phyloP scores from a whole-genome alignment of 1,284 basidiomycete genomes.

The Moniliophthora roreri region DNA sequence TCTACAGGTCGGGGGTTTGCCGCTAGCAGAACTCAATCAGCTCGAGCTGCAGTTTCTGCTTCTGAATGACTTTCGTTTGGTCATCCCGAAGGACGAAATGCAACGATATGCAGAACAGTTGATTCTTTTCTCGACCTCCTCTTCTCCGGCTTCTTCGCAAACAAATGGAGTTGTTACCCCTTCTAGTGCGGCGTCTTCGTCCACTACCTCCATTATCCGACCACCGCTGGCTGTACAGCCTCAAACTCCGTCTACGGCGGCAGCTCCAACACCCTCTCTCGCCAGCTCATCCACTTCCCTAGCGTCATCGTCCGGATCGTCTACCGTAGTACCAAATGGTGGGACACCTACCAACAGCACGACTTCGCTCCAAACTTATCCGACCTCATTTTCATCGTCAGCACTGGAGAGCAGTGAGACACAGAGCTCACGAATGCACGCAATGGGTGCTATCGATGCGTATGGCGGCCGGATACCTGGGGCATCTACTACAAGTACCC shows the following conservation, averaged over 20 bases:
- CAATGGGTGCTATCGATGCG: conserved; percentile 56
- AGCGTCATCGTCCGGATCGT: conserved; percentile 7
- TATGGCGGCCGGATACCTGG: conserved; percentile 37
- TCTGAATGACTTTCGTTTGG: conserved; percentile 92
- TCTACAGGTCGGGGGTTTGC: conserved; percentile 87
- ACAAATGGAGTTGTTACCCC: conserved; percentile 16
- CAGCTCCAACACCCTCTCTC: not conserved
- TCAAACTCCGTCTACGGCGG: not conserved
- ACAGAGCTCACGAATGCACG: conserved; percentile 29
- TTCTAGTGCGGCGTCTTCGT: conserved; percentile 16
- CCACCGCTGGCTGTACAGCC: not conserved
- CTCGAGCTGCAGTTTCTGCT: conserved; percentile 96
- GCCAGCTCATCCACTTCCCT: conserved; percentile 10
- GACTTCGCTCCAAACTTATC: not conserved
- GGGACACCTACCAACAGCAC: not conserved
- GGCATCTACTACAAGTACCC: conserved; percentile 21
- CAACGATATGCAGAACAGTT: conserved; percentile 94
- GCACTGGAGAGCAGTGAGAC: not conserved
- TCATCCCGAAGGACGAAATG: conserved; percentile 90
- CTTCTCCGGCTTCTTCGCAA: conserved; percentile 20
- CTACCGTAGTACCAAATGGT: not conserved
- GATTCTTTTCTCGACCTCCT: conserved; percentile 57
- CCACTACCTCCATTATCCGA: not conserved
- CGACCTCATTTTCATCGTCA: not conserved
- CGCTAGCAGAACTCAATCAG: conserved; percentile 92